Base-by-base conservation (phyloP, 2,329 filamentous ascomycete genomes). In the Sporothrix dimorphospora region DNA sequence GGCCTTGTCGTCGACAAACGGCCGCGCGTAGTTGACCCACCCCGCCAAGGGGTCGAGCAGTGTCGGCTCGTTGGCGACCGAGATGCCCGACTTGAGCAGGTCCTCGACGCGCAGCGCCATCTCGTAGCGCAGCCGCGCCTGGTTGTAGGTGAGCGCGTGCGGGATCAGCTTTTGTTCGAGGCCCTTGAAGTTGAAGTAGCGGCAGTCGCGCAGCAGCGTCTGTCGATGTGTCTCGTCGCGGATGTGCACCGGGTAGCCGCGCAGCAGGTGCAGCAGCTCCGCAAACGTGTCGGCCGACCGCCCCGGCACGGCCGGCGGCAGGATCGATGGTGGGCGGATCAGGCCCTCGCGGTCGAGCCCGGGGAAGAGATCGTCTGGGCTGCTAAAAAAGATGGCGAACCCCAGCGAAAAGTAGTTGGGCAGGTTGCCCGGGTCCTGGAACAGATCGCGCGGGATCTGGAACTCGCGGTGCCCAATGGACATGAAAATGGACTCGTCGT, bases 391-490 rank as follows among this genome's bases (percentile, higher is more conserved):
- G 77, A 93, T 88, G 49, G 90, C 91, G 78, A 97, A 97, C 73
- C 94, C 94, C 3, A 98, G 87, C 0, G 94, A 92, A 84, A 98
- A 98, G 85, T 94, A 98, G 81, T 98, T 98, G 14, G 94, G 94
- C n/a, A 90, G 91, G 82, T 98, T 94, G 34, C 94, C 95, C 0
- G 94, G 93, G 47, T 89, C 88, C 40, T 88, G 91, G 81, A 98
- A 97, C 74, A 97, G 86, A 77, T 97, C 93, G 74, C 94, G 92
- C 1, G 94, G 92, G 75, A 98, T 94, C 79, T 94, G 92, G 81
- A 98, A 98, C 77, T 96, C 90, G 72, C 88, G 89, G 76, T 93
- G 89, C 73, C 95, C 95, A 77, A 98, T 95, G 74, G 92, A 91
- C 77, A 97, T 94, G 84, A 94, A 97, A 78, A 98, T 97, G 77